phyloP scores from a whole-genome alignment of 225 moss, liverwort and hornwort genomes.

The Ulota crispa region DNA sequence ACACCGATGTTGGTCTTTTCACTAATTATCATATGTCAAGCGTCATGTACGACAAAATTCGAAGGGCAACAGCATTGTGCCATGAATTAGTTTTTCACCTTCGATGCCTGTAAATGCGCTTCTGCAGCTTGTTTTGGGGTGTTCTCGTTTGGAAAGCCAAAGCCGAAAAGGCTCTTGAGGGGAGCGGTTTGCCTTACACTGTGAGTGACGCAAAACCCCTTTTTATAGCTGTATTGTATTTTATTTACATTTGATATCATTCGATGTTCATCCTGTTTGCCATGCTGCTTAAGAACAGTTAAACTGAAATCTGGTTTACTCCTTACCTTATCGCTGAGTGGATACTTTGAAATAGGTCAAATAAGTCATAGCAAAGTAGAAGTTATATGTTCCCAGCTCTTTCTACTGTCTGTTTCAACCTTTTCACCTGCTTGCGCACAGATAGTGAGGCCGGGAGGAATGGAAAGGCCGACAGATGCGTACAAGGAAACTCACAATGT shows the following conservation, averaged over 20 bases:
- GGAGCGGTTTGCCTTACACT: conserved; percentile 76
- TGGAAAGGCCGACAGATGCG: conserved; percentile 87
- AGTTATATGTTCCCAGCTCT: background rate
- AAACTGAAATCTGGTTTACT: background rate
- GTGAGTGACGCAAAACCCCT: conserved; percentile 37
- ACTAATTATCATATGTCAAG: background rate
- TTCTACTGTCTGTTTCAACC: background rate
- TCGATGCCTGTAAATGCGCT: background rate
- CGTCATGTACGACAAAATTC: background rate
- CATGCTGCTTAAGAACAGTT: background rate
- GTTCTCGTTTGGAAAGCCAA: conserved; percentile 91
- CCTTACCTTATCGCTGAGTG: background rate
- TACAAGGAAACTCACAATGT: conserved; percentile 91
- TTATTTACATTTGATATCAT: background rate
- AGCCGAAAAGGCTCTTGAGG: conserved; percentile 73
- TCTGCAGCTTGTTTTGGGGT: conserved; percentile 90
- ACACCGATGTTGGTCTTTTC: background rate
- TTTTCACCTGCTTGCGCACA: conserved; percentile 34
- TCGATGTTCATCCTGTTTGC: background rate
- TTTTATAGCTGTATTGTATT: background rate
- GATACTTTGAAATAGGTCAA: background rate
- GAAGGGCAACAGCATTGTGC: background rate
- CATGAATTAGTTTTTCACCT: background rate
- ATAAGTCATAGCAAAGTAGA: background rate
- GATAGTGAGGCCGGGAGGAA: conserved; percentile 95